Evolutionary conservation across 2,329 filamentous ascomycete species (phyloP).

Genomic region (Teratosphaeria destructans): DNA sequence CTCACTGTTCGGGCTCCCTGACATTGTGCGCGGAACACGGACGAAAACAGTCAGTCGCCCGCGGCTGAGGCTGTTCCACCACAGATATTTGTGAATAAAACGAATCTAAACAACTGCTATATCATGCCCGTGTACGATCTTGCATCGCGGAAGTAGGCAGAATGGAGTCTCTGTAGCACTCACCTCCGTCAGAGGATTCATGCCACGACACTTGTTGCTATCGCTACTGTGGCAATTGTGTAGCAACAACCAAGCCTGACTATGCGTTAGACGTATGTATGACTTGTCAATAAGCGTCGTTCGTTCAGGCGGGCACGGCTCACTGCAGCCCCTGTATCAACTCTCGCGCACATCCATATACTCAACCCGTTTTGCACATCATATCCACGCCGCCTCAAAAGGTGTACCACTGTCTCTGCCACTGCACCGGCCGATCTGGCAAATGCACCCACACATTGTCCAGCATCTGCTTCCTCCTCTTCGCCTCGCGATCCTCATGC

Average conservation of each 20-base stretch:
- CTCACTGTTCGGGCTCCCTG: not conserved
- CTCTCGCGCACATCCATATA: too few relatives aligned
- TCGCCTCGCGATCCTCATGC: slow-evolving; percentile 65
- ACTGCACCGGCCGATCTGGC: slow-evolving; percentile 72
- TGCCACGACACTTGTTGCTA: too few relatives aligned
- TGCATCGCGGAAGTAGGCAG: not conserved
- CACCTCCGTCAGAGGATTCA: not conserved
- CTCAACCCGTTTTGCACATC: too few relatives aligned
- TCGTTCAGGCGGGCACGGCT: too few relatives aligned
- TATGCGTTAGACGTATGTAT: too few relatives aligned
- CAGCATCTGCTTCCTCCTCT: slow-evolving; percentile 51
- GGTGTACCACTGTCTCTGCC: slow-evolving; percentile 76
- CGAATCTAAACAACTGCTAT: not conserved
- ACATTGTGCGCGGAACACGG: not conserved
- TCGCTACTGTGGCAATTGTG: too few relatives aligned
- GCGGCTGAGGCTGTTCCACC: not conserved
- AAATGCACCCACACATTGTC: slow-evolving; percentile 78
- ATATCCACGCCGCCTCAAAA: slow-evolving; percentile 28
- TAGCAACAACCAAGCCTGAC: too few relatives aligned
- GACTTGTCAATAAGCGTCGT: too few relatives aligned
- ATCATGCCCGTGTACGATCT: not conserved
- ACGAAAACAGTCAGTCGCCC: not conserved
- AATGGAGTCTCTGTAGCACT: not conserved
- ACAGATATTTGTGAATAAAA: not conserved
- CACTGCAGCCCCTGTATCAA: too few relatives aligned